A percentile compares a stretch with the other conserved stretches of the same genome.
These are phyloP conservation scores for Vitis cinerea DNA, from an alignment of 164 flowering plant species.

Conservation along the genomic window DNA sequence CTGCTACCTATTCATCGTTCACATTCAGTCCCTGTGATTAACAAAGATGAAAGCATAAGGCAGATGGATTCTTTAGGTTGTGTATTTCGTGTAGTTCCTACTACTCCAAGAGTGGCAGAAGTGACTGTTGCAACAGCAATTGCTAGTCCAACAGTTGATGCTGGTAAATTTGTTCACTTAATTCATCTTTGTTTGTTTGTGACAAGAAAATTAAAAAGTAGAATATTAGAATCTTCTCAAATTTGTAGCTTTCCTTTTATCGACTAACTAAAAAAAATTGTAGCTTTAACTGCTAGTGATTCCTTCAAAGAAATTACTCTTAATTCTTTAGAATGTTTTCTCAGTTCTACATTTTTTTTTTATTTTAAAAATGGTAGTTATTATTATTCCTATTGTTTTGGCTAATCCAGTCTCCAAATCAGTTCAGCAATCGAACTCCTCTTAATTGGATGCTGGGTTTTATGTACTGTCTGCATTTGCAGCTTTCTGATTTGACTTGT, in stretches of 20 bases:
- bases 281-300: background rate
- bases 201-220: background rate
- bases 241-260: no score
- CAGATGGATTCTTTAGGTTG: constrained; percentile 38
- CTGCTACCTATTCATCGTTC: constrained; percentile 55
- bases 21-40: constrained; percentile 61
- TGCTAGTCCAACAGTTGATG: constrained; percentile 17
- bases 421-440: background rate
- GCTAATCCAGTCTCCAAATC: background rate
- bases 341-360: background rate
- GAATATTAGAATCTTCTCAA: background rate
- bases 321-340: background rate
- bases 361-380: background rate
- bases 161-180: constrained; percentile 25
- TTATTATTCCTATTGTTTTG: no score
- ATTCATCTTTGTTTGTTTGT: constrained; percentile 5
- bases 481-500: background rate
- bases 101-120: constrained; percentile 38
- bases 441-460: background rate
- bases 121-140: constrained; percentile 14
- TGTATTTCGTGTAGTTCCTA: constrained; percentile 48
- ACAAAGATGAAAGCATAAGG: constrained; percentile 44
- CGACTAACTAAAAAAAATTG: no score
- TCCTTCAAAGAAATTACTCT: background rate
- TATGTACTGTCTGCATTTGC: background rate